Conservation (phyloP, 1,284 basidiomycete species). For the Neonothopanus nambi region DNA sequence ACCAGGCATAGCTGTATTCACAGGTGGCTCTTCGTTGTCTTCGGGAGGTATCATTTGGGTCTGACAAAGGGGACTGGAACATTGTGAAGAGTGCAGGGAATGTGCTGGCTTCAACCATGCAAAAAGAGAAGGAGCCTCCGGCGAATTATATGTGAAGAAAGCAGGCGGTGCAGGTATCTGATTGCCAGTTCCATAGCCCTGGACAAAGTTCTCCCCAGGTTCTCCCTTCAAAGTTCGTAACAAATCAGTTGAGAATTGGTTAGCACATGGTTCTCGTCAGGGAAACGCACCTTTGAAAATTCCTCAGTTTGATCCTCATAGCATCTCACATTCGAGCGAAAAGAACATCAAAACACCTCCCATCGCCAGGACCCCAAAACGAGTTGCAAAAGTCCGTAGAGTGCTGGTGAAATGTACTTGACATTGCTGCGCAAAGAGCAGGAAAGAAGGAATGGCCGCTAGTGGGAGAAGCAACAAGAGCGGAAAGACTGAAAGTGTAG, state of each 20-base stretch:
- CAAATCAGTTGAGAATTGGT: constrained; percentile 1
- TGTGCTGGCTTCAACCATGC: constrained; percentile 49
- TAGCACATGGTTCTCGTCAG: background rate
- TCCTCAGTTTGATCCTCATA: constrained; percentile 77
- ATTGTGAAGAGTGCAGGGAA: constrained; percentile 59
- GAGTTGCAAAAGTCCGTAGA: constrained; percentile 92
- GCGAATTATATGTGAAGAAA: constrained; percentile 77
- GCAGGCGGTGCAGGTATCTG: constrained; percentile 81
- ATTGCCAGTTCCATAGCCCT: constrained; percentile 82
- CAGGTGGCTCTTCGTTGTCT: constrained; percentile 34
- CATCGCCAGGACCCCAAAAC: constrained; percentile 90
- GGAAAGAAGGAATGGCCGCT: too few relatives aligned
- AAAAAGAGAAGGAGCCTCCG: constrained; percentile 59
- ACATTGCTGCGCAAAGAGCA: too few relatives aligned
- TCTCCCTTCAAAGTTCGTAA: constrained; percentile 75
- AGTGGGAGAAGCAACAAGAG: too few relatives aligned
- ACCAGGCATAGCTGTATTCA: too few relatives aligned
- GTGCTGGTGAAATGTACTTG: too few relatives aligned
- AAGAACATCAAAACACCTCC: constrained; percentile 88
- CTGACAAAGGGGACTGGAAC: constrained; percentile 27
- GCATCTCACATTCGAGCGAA: constrained; percentile 87
- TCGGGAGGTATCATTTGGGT: constrained; percentile 9
- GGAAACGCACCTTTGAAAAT: constrained; percentile 73
- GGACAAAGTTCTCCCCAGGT: constrained; percentile 84
- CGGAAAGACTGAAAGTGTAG: too few relatives aligned